Base-by-base conservation (phyloP, 2,329 filamentous ascomycete genomes). In the Colletotrichum sp. region DNA sequence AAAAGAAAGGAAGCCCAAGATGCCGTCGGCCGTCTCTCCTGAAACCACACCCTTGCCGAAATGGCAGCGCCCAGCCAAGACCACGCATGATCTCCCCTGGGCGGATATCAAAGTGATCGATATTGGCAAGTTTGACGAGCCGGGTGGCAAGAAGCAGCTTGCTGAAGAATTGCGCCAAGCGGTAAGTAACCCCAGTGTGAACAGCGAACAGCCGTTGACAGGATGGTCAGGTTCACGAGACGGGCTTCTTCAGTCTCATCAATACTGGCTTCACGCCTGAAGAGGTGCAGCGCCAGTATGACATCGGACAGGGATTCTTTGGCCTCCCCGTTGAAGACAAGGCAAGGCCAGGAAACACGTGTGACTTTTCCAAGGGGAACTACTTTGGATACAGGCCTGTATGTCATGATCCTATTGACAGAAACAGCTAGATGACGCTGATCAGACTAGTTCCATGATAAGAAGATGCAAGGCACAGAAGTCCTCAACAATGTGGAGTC, bases 71-170 rank as follows among this genome's bases (percentile, higher is more conserved):
- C 82, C 82, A 3, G 68, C 77, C 18, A 81, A 82, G 67, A 84
- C 83, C 0, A 79, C 61, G 4, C 32, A 79, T 8, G 74, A 80
- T 10, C 67, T 82, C 6, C 79, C 77, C 4, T 92, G 89, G 89
- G 87, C 90, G 2, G 89, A 91, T 68, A 86, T 91, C 7, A 84
- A 90, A 12, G 90, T 88, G 4, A 85, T 91, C 14, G 89, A 91
- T 72, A 82, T 91, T 2, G 83, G 84, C 36, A 85, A 85, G 28
- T 91, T 88, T 74, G 85, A 88, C 32, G 81, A 84, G 21, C 87
- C 88, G 0, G 88, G 87, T 3, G 89, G 89, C 9, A 90, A 90
- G 79, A 83, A 89, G 79, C 80, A 84, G 70, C 82, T 91, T 0
- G 89, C 89, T 0, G 86, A 88, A 59, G 88, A 90, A 71, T 83